Conservation (phyloP, 306 rosid genomes). For the Quercus glauca region DNA sequence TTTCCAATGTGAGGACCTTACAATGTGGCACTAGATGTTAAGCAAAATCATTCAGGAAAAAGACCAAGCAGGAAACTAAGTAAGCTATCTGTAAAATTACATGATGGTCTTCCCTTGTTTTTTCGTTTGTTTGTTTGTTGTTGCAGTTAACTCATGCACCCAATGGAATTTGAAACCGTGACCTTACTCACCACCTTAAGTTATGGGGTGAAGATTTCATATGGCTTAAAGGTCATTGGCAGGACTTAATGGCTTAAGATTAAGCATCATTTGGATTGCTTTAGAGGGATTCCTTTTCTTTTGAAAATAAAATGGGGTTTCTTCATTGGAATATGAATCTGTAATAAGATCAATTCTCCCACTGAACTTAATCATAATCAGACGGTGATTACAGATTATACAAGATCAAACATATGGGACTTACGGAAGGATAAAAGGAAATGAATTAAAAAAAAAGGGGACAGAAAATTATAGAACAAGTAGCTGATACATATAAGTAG, state of each 20-base stretch:
- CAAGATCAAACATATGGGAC: background rate
- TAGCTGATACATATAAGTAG: background rate
- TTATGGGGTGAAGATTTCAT: background rate
- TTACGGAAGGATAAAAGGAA: background rate
- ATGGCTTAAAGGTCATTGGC: background rate
- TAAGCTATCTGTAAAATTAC: background rate
- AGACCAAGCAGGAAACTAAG: slow-evolving; percentile 7
- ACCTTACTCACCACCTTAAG: background rate
- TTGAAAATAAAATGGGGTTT: background rate
- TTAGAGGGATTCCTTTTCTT: background rate
- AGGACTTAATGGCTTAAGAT: background rate
- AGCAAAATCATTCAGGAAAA: background rate
- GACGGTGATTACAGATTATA: background rate
- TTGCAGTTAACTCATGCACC: background rate
- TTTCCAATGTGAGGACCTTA: slow-evolving; percentile 79
- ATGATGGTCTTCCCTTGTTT: background rate
- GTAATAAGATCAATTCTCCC: background rate
- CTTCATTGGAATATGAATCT: background rate
- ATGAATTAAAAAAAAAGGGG: background rate
- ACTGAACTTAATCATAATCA: background rate
- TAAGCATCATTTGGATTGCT: background rate
- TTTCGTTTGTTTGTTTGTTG: background rate
- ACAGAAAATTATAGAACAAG: slow-evolving; percentile 3
- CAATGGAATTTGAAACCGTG: background rate
- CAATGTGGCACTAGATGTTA: slow-evolving; percentile 27